Evolutionary conservation across 176 grass and related monocot species (phyloP).

Genomic region (Dactylis glomerata): DNA sequence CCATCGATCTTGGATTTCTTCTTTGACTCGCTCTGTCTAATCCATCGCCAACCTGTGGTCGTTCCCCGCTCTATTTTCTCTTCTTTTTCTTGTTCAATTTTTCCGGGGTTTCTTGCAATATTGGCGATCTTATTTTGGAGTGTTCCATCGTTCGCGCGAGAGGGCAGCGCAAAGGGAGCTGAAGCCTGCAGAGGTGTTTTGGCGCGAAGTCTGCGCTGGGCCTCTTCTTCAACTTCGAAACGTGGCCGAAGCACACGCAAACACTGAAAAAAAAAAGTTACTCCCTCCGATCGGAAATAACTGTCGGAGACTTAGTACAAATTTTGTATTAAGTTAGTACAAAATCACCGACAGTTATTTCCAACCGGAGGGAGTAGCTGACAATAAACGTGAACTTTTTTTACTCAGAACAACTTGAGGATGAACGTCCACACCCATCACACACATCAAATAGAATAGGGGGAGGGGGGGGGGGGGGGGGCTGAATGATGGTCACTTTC

Average conservation of each 20-base stretch:
- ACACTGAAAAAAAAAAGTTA: neutral
- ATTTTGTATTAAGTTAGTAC: too few species aligned
- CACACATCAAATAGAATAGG: too few species aligned
- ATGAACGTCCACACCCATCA: neutral
- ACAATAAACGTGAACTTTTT: too few species aligned
- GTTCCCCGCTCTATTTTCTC: neutral
- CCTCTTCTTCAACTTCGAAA: constrained; percentile 9
- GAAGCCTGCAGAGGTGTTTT: neutral
- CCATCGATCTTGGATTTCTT: neutral
- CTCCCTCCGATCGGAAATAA: too few species aligned
- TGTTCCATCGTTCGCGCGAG: neutral
- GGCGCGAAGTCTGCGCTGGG: constrained; percentile 10
- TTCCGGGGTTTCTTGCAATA: neutral
- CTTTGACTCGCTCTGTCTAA: neutral
- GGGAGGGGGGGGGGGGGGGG: too few species aligned
- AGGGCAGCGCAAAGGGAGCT: neutral
- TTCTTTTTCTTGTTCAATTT: neutral
- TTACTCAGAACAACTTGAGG: neutral
- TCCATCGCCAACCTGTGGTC: neutral
- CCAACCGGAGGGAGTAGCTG: too few species aligned
- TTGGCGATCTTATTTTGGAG: neutral
- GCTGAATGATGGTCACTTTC: too few species aligned
- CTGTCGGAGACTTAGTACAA: too few species aligned
- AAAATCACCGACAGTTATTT: too few species aligned
- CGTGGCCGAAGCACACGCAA: neutral